Percentiles rank a stretch among this genome's conserved stretches.
Evolutionary conservation across 352 stramenopile genomes (phyloP).

Genomic region (Elongisporangium anandrum): DNA sequence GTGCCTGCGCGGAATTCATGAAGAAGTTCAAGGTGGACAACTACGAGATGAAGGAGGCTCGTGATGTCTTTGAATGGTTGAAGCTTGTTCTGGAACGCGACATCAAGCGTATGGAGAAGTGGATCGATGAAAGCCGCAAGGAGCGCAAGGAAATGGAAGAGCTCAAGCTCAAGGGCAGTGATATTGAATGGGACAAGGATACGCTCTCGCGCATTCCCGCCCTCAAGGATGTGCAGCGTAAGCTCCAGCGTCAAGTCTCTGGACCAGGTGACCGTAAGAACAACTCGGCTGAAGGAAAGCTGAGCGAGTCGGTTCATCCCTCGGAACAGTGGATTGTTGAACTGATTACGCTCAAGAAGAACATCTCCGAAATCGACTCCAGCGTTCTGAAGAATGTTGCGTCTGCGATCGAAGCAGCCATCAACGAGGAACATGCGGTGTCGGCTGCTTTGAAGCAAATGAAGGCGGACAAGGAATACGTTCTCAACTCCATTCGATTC

Average conservation of each 20-base stretch:
- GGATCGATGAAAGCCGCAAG: slow-evolving; percentile 78
- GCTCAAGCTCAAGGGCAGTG: slow-evolving; percentile 78
- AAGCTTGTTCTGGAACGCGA: slow-evolving; percentile 69
- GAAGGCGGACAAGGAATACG: slow-evolving; percentile 86
- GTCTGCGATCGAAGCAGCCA: slow-evolving; percentile 39
- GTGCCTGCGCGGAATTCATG: slow-evolving; percentile 70
- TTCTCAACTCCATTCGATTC: slow-evolving; percentile 87
- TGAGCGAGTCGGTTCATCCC: slow-evolving; percentile 66
- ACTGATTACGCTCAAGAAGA: slow-evolving; percentile 83
- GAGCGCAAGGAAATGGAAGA: slow-evolving; percentile 84
- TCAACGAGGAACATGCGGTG: slow-evolving; percentile 66
- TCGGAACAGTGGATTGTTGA: slow-evolving; percentile 87
- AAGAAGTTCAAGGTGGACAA: slow-evolving; percentile 83
- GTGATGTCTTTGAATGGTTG: slow-evolving; percentile 83
- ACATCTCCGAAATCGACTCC: slow-evolving; percentile 77
- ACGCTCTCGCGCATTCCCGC: slow-evolving; percentile 79
- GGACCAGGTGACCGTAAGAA: slow-evolving; percentile 28
- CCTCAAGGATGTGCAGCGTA: slow-evolving; percentile 82
- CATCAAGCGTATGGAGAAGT: slow-evolving; percentile 86
- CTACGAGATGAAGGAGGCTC: slow-evolving; percentile 76
- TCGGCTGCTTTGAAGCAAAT: slow-evolving; percentile 73
- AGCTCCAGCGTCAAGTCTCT: slow-evolving; percentile 55
- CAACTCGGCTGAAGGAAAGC: slow-evolving; percentile 35
- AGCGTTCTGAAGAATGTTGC: slow-evolving; percentile 62
- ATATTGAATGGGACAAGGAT: slow-evolving; percentile 87